These are phyloP conservation scores for Lasiodiplodia sp. DNA, from an alignment of 2,329 filamentous ascomycete species.

Conservation along the genomic window DNA sequence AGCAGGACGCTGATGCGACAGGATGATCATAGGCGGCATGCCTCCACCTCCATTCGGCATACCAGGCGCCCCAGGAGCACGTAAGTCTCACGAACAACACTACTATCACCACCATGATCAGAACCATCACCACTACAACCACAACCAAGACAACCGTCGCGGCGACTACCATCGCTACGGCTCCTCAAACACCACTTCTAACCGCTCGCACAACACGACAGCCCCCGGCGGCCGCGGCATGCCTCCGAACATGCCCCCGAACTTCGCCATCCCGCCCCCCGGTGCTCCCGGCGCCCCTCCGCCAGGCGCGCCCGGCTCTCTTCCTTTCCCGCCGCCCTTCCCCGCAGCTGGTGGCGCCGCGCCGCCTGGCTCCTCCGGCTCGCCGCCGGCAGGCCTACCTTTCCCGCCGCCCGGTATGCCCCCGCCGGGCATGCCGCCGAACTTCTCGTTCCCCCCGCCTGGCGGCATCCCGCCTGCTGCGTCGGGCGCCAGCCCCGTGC, in stretches of 20 bases:
- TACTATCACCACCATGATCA: background rate
- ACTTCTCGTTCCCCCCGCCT: slow-evolving; percentile 32
- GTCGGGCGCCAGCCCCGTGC: slow-evolving; percentile 14
- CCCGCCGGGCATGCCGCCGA: slow-evolving; percentile 39
- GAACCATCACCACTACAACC: slow-evolving; percentile 3
- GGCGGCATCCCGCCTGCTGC: background rate
- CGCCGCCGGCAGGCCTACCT: slow-evolving; percentile 47
- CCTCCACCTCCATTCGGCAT: slow-evolving; percentile 47
- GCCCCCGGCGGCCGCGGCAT: slow-evolving; percentile 38
- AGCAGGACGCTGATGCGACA: slow-evolving; percentile 11
- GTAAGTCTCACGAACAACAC: slow-evolving; percentile 36
- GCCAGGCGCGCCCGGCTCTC: slow-evolving; percentile 31
- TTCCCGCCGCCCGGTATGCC: slow-evolving; percentile 45
- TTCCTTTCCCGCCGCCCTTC: slow-evolving; percentile 39
- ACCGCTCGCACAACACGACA: background rate
- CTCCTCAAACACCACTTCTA: slow-evolving; percentile 9
- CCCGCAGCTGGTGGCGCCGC: slow-evolving; percentile 34
- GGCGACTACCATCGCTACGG: background rate
- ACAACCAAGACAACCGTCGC: slow-evolving; percentile 1
- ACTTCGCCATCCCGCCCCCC: slow-evolving; percentile 20
- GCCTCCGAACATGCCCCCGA: slow-evolving; percentile 41
- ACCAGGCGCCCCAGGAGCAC: slow-evolving; percentile 48
- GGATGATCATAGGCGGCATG: slow-evolving; percentile 32
- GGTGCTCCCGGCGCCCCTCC: slow-evolving; percentile 18
- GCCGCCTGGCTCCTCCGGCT: slow-evolving; percentile 34